phyloP scores from a whole-genome alignment of 108 stramenopile genomes.

The Licmophora abbreviata region DNA sequence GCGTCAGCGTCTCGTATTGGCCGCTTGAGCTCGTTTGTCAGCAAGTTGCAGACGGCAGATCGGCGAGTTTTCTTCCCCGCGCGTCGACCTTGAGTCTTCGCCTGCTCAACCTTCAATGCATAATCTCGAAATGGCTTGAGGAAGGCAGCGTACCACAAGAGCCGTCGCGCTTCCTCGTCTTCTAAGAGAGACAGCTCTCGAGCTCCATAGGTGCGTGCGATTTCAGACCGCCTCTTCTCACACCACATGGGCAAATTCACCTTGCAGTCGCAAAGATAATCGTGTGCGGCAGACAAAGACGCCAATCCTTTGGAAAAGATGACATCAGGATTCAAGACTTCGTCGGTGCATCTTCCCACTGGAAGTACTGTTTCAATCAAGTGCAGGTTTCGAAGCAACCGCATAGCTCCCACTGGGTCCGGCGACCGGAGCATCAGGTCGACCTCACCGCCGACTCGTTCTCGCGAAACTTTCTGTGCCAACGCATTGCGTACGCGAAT shows the following conservation, averaged over 20 bases:
- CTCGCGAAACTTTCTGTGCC: conserved; percentile 80
- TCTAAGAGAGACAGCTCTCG: conserved; percentile 37
- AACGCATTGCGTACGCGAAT: conserved; percentile 60
- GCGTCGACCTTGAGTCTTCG: conserved; percentile 13
- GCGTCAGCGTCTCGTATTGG: conserved; percentile 68
- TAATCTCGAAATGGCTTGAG: conserved; percentile 61
- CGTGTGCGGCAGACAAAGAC: conserved; percentile 48
- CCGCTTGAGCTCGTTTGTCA: conserved; percentile 72
- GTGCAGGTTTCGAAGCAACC: conserved; percentile 57
- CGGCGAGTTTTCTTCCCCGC: conserved; percentile 44
- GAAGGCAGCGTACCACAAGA: conserved; percentile 80
- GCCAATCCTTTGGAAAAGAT: conserved; percentile 44
- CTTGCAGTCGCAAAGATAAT: conserved; percentile 61
- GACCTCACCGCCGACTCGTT: conserved; percentile 80
- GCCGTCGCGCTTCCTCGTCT: conserved; percentile 68
- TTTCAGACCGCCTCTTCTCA: conserved; percentile 15
- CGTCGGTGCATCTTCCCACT: conserved; percentile 11
- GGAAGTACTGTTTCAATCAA: conserved; percentile 70
- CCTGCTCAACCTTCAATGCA: conserved; percentile 1
- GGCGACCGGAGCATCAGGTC: conserved; percentile 79
- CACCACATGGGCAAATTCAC: conserved; percentile 66
- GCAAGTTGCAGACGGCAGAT: conserved; percentile 36
- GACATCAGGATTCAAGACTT: not conserved
- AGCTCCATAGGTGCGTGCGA: conserved; percentile 15
- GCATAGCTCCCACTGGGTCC: conserved; percentile 84